Percentiles rank a stretch among this genome's conserved stretches.
Evolutionary conservation across 208 protist genomes (phyloP).

Genomic region (Trypanosoma melophagium): DNA sequence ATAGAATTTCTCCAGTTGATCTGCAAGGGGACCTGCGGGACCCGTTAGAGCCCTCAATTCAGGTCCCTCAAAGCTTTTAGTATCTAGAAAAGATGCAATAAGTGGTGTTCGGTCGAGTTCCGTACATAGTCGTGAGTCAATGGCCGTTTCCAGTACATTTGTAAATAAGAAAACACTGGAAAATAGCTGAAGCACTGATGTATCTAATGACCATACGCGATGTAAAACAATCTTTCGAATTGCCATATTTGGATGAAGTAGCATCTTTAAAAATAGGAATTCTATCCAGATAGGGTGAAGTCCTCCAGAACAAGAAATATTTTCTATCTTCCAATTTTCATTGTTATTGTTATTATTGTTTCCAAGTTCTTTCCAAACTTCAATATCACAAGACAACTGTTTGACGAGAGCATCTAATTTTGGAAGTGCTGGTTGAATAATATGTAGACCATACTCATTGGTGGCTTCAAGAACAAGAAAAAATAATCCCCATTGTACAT

Average conservation of each 20-base stretch:
- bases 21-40: slow-evolving; percentile 25
- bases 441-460: slow-evolving; percentile 85
- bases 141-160: slow-evolving; percentile 44
- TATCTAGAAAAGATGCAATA: slow-evolving; percentile 53
- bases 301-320: slow-evolving; percentile 14
- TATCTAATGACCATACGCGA: slow-evolving; percentile 56
- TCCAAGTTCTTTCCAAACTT: not conserved
- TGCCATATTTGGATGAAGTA: slow-evolving; percentile 77
- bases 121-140: slow-evolving; percentile 67
- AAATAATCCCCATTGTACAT: slow-evolving; percentile 60
- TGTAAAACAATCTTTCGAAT: slow-evolving; percentile 72
- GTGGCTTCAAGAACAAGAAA: slow-evolving; percentile 82
- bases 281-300: slow-evolving; percentile 72
- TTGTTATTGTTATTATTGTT: not conserved
- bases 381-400: slow-evolving; percentile 27
- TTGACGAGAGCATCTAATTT: slow-evolving; percentile 68
- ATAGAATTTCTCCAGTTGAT: slow-evolving; percentile 71
- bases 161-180: slow-evolving; percentile 62
- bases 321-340: not conserved
- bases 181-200: slow-evolving; percentile 44
- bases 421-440: slow-evolving; percentile 67
- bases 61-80: slow-evolving; percentile 65
- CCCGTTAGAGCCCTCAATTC: slow-evolving; percentile 47
- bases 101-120: slow-evolving; percentile 74
- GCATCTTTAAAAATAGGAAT: slow-evolving; percentile 77